These are phyloP conservation scores for Phyllosticta citrichinensis DNA, from an alignment of 2,329 filamentous ascomycete genomes.

Conservation along the genomic window DNA sequence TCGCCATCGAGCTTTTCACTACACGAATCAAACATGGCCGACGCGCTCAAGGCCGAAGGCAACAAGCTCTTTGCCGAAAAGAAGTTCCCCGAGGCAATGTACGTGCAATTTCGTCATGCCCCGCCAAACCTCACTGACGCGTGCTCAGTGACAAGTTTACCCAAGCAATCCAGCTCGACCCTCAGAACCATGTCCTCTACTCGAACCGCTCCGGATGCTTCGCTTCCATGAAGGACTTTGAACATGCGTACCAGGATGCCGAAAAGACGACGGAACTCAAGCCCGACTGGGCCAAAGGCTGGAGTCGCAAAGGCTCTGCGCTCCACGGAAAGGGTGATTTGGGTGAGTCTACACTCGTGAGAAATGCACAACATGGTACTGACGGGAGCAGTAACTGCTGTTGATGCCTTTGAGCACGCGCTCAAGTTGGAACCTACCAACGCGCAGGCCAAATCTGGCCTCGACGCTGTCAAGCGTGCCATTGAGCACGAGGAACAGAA, in stretches of 20 bases:
- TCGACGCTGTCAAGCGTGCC: slow-evolving; percentile 75
- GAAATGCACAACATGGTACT: slow-evolving; percentile 11
- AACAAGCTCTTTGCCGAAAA: slow-evolving; percentile 98
- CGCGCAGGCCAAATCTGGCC: slow-evolving; percentile 80
- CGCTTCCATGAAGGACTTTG: slow-evolving; percentile 82
- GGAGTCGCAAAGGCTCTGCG: slow-evolving; percentile 85
- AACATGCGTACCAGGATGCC: slow-evolving; percentile 77
- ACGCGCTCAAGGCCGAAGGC: slow-evolving; percentile 89
- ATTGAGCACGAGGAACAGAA: slow-evolving; percentile 66
- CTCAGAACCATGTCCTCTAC: slow-evolving; percentile 90
- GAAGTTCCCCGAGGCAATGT: slow-evolving; percentile 94
- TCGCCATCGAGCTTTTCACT: background rate
- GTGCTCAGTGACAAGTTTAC: slow-evolving; percentile 75
- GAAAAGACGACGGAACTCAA: slow-evolving; percentile 91
- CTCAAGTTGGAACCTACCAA: slow-evolving; percentile 87
- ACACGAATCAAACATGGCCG: slow-evolving; percentile 43
- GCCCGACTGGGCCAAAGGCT: slow-evolving; percentile 96
- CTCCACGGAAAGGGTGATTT: slow-evolving; percentile 82
- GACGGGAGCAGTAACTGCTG: slow-evolving; percentile 51
- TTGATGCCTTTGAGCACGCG: slow-evolving; percentile 89
- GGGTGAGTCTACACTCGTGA: slow-evolving; percentile 30
- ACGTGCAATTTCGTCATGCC: slow-evolving; percentile 35
- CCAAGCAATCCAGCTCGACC: slow-evolving; percentile 76
- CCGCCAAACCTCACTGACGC: slow-evolving; percentile 9
- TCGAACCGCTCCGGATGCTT: slow-evolving; percentile 87